These are phyloP conservation scores for Acanthamoeba royreba DNA, from an alignment of 208 protist species.

Conservation along the genomic window DNA sequence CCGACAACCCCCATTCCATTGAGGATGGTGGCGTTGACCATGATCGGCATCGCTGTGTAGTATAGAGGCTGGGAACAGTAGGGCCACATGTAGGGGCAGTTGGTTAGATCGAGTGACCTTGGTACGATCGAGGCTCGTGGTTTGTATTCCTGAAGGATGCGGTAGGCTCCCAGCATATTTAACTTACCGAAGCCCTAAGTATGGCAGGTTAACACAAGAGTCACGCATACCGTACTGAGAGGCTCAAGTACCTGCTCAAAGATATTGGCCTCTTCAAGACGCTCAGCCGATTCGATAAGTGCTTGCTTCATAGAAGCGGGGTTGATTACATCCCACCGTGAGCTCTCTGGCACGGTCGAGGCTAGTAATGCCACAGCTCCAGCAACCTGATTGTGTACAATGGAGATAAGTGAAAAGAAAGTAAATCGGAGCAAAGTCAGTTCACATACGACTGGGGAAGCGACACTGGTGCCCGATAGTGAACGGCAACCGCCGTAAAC, in stretches of 20 bases:
- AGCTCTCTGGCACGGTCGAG: constrained; percentile 11
- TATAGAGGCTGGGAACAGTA: constrained; percentile 88
- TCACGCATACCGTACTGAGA: neutral
- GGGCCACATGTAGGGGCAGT: constrained; percentile 91
- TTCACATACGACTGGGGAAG: constrained; percentile 88
- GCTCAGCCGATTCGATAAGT: constrained; percentile 65
- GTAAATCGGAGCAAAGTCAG: no score
- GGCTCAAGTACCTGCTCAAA: constrained; percentile 76
- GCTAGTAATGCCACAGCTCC: constrained; percentile 87
- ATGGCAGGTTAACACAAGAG: neutral
- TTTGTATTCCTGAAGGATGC: constrained; percentile 50
- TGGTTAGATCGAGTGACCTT: constrained; percentile 66
- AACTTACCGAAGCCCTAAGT: constrained; percentile 76
- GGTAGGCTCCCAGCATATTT: constrained; percentile 75
- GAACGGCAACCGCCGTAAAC: constrained; percentile 69
- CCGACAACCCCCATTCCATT: constrained; percentile 79
- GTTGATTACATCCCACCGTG: constrained; percentile 64
- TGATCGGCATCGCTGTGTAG: constrained; percentile 77
- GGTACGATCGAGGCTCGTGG: constrained; percentile 69
- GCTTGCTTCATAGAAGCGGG: constrained; percentile 86
- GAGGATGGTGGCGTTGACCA: constrained; percentile 92
- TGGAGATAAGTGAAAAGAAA: neutral
- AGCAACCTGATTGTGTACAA: constrained; percentile 67
- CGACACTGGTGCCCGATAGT: constrained; percentile 91
- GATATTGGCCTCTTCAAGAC: constrained; percentile 65